phyloP scores from a whole-genome alignment of 768 basidiomycete species.

The Boletus huronensis region DNA sequence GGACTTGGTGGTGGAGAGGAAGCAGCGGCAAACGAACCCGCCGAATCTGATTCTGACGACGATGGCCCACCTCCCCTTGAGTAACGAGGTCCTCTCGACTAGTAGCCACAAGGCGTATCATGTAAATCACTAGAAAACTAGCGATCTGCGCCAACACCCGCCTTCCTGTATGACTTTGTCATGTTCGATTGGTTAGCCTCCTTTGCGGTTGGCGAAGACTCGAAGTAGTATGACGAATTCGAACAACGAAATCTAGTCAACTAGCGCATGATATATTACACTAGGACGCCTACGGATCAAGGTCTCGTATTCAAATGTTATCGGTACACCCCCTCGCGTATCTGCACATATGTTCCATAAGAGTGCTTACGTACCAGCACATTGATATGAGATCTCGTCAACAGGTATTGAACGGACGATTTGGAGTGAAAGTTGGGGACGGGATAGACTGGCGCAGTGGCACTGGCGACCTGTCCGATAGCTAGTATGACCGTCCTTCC shows the following conservation, averaged over 20 bases:
- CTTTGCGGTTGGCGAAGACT: not conserved
- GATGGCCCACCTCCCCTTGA: constrained; percentile 83
- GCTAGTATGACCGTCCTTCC: not conserved
- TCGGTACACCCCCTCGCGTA: not conserved
- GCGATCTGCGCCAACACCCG: not conserved
- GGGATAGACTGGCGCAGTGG: not conserved
- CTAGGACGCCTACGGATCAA: not conserved
- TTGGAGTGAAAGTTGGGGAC: not conserved
- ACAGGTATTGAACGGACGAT: not conserved
- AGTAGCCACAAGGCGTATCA: constrained; percentile 3
- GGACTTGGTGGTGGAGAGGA: constrained; percentile 14
- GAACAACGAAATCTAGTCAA: too few species aligned
- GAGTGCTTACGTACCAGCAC: not conserved
- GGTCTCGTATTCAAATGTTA: not conserved
- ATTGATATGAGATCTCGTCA: not conserved
- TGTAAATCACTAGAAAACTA: constrained; percentile 19
- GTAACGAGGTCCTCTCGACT: not conserved
- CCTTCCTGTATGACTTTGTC: not conserved
- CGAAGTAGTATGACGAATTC: not conserved
- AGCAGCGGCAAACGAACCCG: constrained; percentile 1
- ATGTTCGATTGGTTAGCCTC: not conserved
- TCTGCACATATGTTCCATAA: not conserved
- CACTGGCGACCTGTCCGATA: not conserved
- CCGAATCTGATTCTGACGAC: constrained; percentile 41
- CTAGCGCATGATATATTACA: too few species aligned